Evolutionary conservation across 1,284 basidiomycete species (phyloP).

Genomic region (Irpex sp.): DNA sequence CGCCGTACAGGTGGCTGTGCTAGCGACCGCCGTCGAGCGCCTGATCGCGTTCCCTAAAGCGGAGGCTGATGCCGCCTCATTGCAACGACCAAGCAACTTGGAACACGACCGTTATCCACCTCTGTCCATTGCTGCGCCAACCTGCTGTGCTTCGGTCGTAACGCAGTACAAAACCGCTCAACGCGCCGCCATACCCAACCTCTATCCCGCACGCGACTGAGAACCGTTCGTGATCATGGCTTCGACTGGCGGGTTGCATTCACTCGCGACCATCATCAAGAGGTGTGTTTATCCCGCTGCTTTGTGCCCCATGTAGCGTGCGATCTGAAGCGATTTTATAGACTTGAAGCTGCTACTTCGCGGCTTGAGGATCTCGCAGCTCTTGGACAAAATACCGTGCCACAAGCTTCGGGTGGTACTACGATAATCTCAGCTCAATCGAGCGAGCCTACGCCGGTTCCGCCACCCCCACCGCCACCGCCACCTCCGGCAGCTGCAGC

Average conservation of each 20-base stretch:
- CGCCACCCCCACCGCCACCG: constrained; percentile 32
- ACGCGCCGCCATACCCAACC: background rate
- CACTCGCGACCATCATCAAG: constrained; percentile 76
- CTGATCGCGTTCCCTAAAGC: background rate
- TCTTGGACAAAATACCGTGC: constrained; percentile 25
- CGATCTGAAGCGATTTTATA: constrained; percentile 23
- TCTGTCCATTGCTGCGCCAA: background rate
- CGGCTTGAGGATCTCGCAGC: constrained; percentile 88
- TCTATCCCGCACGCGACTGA: background rate
- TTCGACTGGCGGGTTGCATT: constrained; percentile 49
- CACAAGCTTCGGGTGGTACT: constrained; percentile 21
- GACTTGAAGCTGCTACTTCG: constrained; percentile 90
- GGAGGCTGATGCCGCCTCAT: background rate
- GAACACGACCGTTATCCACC: background rate
- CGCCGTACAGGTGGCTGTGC: no score
- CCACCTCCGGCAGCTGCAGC: constrained; percentile 27
- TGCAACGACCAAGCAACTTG: background rate
- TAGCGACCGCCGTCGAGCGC: background rate
- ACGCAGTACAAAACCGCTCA: background rate
- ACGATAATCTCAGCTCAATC: constrained; percentile 28
- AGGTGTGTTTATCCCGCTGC: constrained; percentile 45
- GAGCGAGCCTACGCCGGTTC: constrained; percentile 34
- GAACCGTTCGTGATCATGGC: constrained; percentile 14
- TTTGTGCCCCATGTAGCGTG: constrained; percentile 1
- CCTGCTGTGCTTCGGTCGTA: background rate